Percentiles rank a stretch among this genome's conserved stretches.
Conservation (phyloP, 2,329 filamentous ascomycete species). For the Cladorrhinum sp. region DNA sequence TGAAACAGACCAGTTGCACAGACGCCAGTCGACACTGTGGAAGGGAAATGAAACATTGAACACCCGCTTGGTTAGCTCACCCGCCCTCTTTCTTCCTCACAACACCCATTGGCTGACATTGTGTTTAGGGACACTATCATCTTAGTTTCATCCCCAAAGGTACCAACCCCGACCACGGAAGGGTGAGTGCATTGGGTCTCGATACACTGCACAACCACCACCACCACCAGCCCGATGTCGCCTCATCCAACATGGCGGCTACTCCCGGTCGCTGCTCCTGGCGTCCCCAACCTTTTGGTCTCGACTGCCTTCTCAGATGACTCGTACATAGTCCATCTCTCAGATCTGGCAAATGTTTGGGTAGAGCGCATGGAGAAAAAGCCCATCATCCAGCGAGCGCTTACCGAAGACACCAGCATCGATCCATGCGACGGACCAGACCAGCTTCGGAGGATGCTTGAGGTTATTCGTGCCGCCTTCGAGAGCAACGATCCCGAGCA, state of each 20-base stretch:
- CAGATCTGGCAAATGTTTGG: slow-evolving; percentile 74
- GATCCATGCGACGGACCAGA: slow-evolving; percentile 67
- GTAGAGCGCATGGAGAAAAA: slow-evolving; percentile 59
- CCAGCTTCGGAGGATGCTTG: slow-evolving; percentile 65
- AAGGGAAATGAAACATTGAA: background rate
- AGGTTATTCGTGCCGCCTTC: slow-evolving; percentile 55
- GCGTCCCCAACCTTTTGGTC: slow-evolving; percentile 60
- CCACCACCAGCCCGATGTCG: slow-evolving; percentile 15
- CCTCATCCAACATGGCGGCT: slow-evolving; percentile 43
- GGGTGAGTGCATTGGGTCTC: background rate
- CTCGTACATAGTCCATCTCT: slow-evolving; percentile 64
- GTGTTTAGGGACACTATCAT: no score
- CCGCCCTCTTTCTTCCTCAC: background rate
- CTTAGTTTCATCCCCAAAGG: no score
- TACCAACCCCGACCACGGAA: background rate
- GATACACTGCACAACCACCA: background rate
- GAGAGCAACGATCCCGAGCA: slow-evolving; percentile 45
- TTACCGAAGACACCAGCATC: slow-evolving; percentile 64
- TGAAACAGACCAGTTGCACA: background rate
- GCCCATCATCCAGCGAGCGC: slow-evolving; percentile 61
- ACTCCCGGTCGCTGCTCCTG: slow-evolving; percentile 42
- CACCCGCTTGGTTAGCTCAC: background rate
- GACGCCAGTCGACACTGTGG: background rate
- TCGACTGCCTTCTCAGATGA: slow-evolving; percentile 51
- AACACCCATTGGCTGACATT: background rate